Evolutionary conservation across 495 filamentous ascomycete species (phyloP).

Genomic region (Entonaema liquescens): DNA sequence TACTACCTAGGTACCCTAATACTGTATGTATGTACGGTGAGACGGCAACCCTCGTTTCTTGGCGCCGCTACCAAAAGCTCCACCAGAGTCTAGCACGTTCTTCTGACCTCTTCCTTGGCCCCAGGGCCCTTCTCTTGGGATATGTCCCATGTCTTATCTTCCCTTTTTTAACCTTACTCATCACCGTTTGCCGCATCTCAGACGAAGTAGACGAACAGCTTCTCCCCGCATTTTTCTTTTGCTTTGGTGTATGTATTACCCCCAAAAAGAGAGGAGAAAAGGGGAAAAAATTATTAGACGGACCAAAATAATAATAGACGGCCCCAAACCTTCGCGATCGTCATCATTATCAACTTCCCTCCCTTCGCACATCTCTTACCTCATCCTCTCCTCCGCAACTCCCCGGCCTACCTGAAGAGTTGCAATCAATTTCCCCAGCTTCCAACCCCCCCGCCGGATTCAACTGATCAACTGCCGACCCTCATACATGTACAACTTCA

Average conservation of each 20-base stretch:
- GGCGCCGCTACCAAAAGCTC: conserved; percentile 29
- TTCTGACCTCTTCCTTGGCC: conserved; percentile 37
- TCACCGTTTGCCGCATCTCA: conserved; percentile 35
- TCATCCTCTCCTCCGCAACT: conserved; percentile 34
- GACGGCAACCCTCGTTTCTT: conserved; percentile 36
- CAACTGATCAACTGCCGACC: conserved; percentile 37
- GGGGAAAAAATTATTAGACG: neutral
- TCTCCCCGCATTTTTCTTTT: conserved; percentile 44
- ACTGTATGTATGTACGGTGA: conserved; percentile 32
- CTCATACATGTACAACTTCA: conserved; percentile 35
- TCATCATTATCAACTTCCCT: conserved; percentile 37
- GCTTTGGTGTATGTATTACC: conserved; percentile 16
- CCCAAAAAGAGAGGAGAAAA: conserved; percentile 37
- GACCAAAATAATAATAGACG: conserved; percentile 22
- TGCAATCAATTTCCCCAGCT: conserved; percentile 28
- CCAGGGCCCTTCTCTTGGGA: conserved; percentile 16
- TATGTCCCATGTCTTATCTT: conserved; percentile 31
- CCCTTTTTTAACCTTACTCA: conserved; percentile 35
- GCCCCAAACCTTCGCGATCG: conserved; percentile 36
- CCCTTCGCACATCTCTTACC: conserved; percentile 37
- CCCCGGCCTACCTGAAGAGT: conserved; percentile 14
- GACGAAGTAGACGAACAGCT: conserved; percentile 37
- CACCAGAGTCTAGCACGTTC: conserved; percentile 43
- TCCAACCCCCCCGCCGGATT: conserved; percentile 15
- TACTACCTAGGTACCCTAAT: neutral